A percentile compares a stretch with the other conserved stretches of the same genome.
phyloP scores from a whole-genome alignment of 2,329 filamentous ascomycete genomes.

The Allantophomopsis cytisporea region DNA sequence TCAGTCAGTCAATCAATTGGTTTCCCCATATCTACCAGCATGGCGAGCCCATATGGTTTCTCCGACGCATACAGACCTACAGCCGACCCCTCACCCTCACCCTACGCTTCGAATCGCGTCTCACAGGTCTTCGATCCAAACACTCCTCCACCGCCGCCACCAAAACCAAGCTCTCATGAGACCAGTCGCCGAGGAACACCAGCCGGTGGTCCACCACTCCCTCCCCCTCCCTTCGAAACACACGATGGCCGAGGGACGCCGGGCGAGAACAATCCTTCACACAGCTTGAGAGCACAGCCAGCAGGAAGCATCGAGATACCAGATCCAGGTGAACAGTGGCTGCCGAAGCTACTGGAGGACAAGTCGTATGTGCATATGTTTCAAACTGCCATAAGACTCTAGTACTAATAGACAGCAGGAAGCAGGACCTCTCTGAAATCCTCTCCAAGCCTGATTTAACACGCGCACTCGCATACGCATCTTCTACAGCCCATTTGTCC shows the following conservation, averaged over 20 bases:
- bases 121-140: conserved; percentile 27
- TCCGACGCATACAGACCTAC: too few species aligned
- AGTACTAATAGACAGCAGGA: conserved; percentile 32
- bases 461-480: conserved; percentile 51
- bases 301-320: conserved; percentile 24
- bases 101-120: conserved; percentile 25
- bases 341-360: conserved; percentile 63
- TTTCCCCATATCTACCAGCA: too few species aligned
- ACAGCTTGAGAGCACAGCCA: neutral
- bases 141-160: conserved; percentile 55
- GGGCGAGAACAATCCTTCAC: conserved; percentile 7
- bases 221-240: conserved; percentile 7
- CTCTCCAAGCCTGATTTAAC: conserved; percentile 54
- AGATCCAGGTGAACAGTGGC: conserved; percentile 60
- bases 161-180: conserved; percentile 59
- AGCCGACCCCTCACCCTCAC: too few species aligned
- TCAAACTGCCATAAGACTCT: conserved; percentile 4
- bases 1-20: too few species aligned
- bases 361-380: conserved; percentile 52
- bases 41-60: too few species aligned
- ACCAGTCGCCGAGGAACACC: conserved; percentile 54
- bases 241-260: conserved; percentile 5
- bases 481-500: conserved; percentile 57
- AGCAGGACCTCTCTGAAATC: conserved; percentile 63
- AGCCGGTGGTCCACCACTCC: conserved; percentile 18